Percentiles rank a stretch among this genome's conserved stretches.
These are phyloP conservation scores for Wickerhamiella azymoides DNA, from an alignment of 805 yeast genomes.

Conservation along the genomic window DNA sequence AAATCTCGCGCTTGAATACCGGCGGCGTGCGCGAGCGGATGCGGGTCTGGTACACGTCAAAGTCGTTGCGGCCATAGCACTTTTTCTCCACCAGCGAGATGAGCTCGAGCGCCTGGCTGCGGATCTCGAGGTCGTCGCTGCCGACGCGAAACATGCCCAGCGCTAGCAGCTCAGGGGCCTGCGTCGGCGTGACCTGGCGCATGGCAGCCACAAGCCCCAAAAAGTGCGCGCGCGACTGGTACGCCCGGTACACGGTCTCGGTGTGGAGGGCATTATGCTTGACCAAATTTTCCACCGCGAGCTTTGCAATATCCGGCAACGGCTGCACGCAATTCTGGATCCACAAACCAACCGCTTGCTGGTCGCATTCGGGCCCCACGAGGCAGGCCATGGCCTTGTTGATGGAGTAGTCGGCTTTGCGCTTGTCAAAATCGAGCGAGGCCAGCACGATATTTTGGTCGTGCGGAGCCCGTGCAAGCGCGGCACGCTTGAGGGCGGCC, in stretches of 20 bases:
- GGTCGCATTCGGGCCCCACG: slow-evolving; percentile 13
- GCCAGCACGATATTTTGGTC: slow-evolving; percentile 17
- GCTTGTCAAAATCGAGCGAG: slow-evolving; percentile 56
- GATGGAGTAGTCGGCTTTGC: slow-evolving; percentile 54
- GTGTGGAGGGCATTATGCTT: slow-evolving; percentile 41
- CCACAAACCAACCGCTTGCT: slow-evolving; percentile 54
- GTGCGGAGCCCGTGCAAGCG: slow-evolving; percentile 19
- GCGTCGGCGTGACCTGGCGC: slow-evolving; percentile 6
- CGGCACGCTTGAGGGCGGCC: slow-evolving; percentile 34
- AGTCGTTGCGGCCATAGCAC: slow-evolving; percentile 38
- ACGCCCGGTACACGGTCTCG: slow-evolving; percentile 61
- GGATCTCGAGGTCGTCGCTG: slow-evolving; percentile 49
- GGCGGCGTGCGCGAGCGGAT: slow-evolving; percentile 64
- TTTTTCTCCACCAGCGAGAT: slow-evolving; percentile 51
- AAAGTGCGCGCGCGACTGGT: slow-evolving; percentile 47
- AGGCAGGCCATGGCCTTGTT: slow-evolving; percentile 69
- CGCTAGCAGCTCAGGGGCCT: slow-evolving; percentile 48
- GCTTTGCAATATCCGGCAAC: slow-evolving; percentile 48
- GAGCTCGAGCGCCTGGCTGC: slow-evolving; percentile 61
- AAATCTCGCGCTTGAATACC: slow-evolving; percentile 75
- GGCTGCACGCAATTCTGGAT: slow-evolving; percentile 36
- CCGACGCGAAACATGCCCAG: slow-evolving; percentile 70
- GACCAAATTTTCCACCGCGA: slow-evolving; percentile 58
- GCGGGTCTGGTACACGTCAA: slow-evolving; percentile 51
- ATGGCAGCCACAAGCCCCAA: slow-evolving; percentile 53